These are phyloP conservation scores for Botrytis tulipae DNA, from an alignment of 2,329 filamentous ascomycete species.

Conservation along the genomic window DNA sequence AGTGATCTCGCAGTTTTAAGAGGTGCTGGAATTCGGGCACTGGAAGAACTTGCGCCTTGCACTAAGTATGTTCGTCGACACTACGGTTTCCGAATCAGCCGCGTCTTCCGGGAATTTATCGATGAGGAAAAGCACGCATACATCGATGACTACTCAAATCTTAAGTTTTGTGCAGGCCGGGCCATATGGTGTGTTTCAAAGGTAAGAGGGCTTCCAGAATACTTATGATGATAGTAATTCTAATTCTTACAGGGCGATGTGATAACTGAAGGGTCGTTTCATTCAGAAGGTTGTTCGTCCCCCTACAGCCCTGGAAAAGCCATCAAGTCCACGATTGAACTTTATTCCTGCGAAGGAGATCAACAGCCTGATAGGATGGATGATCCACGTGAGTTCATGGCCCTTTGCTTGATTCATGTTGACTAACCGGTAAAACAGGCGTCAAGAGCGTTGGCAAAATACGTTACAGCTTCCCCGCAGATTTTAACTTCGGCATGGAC, in stretches of 20 bases:
- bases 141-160: background rate
- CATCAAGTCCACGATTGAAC: background rate
- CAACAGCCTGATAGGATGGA: slow-evolving; percentile 18
- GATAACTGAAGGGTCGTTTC: slow-evolving; percentile 13
- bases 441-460: slow-evolving; percentile 17
- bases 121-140: slow-evolving; percentile 18
- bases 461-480: background rate
- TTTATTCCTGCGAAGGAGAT: slow-evolving; percentile 18
- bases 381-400: slow-evolving; percentile 17
- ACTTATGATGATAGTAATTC: background rate
- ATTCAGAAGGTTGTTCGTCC: background rate
- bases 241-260: slow-evolving; percentile 17
- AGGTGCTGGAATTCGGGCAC: slow-evolving; percentile 25
- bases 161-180: slow-evolving; percentile 17
- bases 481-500: slow-evolving; percentile 10
- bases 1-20: slow-evolving; percentile 28
- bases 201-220: background rate
- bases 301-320: slow-evolving; percentile 5
- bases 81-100: slow-evolving; percentile 15
- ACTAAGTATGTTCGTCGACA: slow-evolving; percentile 23
- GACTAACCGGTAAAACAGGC: slow-evolving; percentile 4
- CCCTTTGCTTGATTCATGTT: background rate
- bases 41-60: slow-evolving; percentile 23
- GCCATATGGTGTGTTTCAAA: slow-evolving; percentile 26
- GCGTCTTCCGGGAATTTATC: slow-evolving; percentile 18